Percentiles rank a stretch among this genome's conserved stretches.
phyloP scores from a whole-genome alignment of 768 basidiomycete genomes.

The Rickenella mellea region DNA sequence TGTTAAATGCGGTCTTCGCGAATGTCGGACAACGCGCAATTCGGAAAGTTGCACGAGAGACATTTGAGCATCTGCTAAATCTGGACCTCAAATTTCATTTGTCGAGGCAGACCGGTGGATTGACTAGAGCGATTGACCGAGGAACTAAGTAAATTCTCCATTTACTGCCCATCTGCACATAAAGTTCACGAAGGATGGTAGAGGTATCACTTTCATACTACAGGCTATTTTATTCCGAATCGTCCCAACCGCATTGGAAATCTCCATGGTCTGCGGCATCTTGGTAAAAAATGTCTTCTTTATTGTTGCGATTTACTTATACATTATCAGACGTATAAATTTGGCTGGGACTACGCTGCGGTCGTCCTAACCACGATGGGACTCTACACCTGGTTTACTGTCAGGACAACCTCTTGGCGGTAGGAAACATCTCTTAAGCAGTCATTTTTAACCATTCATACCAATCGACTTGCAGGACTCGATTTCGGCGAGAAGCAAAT shows the following conservation, averaged over 20 bases:
- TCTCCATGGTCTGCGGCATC: conserved; percentile 95
- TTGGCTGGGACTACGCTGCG: conserved; percentile 94
- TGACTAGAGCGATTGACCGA: conserved; percentile 93
- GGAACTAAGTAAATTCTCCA: conserved; percentile 77
- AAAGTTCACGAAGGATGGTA: conserved; percentile 25
- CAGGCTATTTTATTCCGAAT: conserved; percentile 93
- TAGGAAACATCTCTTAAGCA: conserved; percentile 19
- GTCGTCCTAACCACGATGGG: conserved; percentile 79
- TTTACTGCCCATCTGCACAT: conserved; percentile 1
- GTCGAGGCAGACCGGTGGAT: conserved; percentile 86
- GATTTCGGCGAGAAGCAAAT: conserved; percentile 91
- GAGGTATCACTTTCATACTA: conserved; percentile 92
- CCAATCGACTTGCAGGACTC: conserved; percentile 58
- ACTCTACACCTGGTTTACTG: conserved; percentile 95
- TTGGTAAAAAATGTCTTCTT: conserved; percentile 44
- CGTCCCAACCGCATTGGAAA: conserved; percentile 91
- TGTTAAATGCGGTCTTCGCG: conserved; percentile 93
- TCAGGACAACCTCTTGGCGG: conserved; percentile 95
- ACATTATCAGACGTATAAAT: conserved; percentile 76
- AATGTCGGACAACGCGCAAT: conserved; percentile 92
- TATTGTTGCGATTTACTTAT: background rate
- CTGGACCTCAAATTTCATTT: conserved; percentile 91
- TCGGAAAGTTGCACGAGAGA: conserved; percentile 89
- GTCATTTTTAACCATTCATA: background rate
- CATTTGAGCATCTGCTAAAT: conserved; percentile 87